Evolutionary conservation across 2,329 filamentous ascomycete species (phyloP).

Genomic region (Coniella lustricola): DNA sequence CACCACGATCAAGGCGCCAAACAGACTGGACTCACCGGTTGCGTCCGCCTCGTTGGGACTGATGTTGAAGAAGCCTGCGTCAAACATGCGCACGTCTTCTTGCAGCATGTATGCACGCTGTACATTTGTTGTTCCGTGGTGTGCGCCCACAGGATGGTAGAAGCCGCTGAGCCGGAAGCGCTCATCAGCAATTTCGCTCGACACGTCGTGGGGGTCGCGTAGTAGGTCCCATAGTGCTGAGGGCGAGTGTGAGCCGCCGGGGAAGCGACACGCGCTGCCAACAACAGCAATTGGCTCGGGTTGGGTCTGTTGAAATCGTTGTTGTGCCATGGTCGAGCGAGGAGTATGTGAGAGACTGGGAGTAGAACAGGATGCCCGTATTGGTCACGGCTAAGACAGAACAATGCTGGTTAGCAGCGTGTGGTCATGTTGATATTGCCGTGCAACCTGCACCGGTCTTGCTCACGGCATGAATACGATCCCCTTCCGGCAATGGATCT

Average conservation of each 20-base stretch:
- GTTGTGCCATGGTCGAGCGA: neutral
- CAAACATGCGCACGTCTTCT: conserved; percentile 10
- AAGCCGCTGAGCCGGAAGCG: conserved; percentile 21
- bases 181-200: conserved; percentile 17
- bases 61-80: conserved; percentile 23
- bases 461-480: too few relatives aligned
- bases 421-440: too few relatives aligned
- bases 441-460: too few relatives aligned
- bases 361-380: neutral
- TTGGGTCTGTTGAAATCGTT: neutral
- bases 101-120: conserved; percentile 17
- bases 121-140: conserved; percentile 23
- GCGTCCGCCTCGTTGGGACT: conserved; percentile 15
- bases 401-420: too few relatives aligned
- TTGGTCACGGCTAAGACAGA: too few relatives aligned
- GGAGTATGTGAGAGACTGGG: neutral
- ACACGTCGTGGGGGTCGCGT: conserved; percentile 19
- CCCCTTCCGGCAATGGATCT: too few relatives aligned
- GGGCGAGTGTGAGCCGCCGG: conserved; percentile 27
- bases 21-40: neutral
- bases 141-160: conserved; percentile 22
- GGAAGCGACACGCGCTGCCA: conserved; percentile 33
- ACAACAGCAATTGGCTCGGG: conserved; percentile 35
- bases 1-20: neutral
- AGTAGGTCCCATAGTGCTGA: conserved; percentile 31